Conservation (phyloP, 2,329 filamentous ascomycete species). For the Teratosphaeria destructans region DNA sequence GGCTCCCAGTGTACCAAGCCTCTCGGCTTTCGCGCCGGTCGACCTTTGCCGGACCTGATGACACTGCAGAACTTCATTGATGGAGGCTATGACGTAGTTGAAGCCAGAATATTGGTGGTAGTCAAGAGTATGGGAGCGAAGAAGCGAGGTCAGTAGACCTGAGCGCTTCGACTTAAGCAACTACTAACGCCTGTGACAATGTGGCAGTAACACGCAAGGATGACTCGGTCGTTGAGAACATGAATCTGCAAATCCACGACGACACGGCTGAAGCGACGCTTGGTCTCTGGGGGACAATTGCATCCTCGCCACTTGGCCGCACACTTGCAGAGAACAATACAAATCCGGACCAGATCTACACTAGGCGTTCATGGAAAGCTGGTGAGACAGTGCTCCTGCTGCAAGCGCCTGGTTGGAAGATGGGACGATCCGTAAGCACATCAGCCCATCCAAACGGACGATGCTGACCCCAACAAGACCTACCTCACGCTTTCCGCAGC, state of each 20-base stretch:
- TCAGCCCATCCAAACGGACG: neutral
- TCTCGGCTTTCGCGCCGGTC: slow-evolving; percentile 30
- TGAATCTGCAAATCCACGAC: slow-evolving; percentile 47
- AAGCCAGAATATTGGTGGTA: slow-evolving; percentile 45
- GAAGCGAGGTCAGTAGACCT: slow-evolving; percentile 24
- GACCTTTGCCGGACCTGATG: slow-evolving; percentile 41
- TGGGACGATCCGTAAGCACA: slow-evolving; percentile 17
- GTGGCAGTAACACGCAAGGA: slow-evolving; percentile 38
- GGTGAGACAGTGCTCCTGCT: slow-evolving; percentile 23
- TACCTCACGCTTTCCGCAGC: slow-evolving; percentile 31
- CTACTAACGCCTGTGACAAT: neutral
- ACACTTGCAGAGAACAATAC: neutral
- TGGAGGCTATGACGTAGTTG: slow-evolving; percentile 43
- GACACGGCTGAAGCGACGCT: slow-evolving; percentile 44
- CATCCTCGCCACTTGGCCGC: slow-evolving; percentile 18
- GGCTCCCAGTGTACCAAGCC: slow-evolving; percentile 37
- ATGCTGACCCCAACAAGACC: slow-evolving; percentile 10
- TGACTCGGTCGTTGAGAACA: slow-evolving; percentile 34
- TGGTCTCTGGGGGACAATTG: slow-evolving; percentile 46
- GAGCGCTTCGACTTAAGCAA: neutral
- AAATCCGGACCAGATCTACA: slow-evolving; percentile 3
- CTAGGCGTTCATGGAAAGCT: slow-evolving; percentile 15
- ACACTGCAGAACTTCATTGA: slow-evolving; percentile 45
- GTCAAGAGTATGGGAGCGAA: slow-evolving; percentile 47
- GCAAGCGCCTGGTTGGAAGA: slow-evolving; percentile 21